Conservation (phyloP, 1,139 yeast genomes). For the Blastobotrys illinoisensis region DNA sequence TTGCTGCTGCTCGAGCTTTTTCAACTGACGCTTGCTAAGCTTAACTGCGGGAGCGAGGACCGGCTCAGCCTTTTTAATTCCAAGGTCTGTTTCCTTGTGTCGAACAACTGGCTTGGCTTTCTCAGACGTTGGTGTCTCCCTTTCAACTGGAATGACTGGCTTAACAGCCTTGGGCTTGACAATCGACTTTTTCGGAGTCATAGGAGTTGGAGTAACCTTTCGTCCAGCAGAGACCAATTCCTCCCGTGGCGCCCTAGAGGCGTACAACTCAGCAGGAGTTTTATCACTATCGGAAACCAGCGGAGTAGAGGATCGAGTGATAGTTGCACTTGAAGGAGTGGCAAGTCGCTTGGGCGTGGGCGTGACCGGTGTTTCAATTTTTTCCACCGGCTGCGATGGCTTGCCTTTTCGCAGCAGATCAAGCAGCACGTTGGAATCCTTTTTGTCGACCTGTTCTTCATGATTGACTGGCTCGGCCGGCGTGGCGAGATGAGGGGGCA, state of each 20-base stretch:
- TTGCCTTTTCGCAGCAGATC: background rate
- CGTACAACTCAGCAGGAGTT: background rate
- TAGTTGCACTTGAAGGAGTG: background rate
- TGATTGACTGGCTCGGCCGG: background rate
- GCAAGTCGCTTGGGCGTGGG: background rate
- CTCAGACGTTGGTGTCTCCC: background rate
- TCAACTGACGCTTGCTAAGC: constrained; percentile 18
- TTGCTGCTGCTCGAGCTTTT: constrained; percentile 19
- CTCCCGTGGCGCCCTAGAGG: background rate
- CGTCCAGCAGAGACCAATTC: background rate
- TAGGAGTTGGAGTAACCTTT: background rate
- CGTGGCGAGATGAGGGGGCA: background rate
- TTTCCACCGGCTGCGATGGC: background rate
- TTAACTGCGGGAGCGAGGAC: constrained; percentile 1
- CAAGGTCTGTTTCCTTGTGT: background rate
- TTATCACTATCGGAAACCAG: background rate
- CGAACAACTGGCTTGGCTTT: background rate
- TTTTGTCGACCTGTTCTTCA: background rate
- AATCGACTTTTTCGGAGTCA: background rate
- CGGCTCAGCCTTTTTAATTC: background rate
- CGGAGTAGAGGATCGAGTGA: background rate
- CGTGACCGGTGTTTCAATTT: background rate
- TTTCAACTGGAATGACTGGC: background rate
- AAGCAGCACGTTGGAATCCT: background rate
- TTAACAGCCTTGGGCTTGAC: background rate